Conservation (phyloP, 1,284 basidiomycete genomes). For the Cryptococcus sp. region DNA sequence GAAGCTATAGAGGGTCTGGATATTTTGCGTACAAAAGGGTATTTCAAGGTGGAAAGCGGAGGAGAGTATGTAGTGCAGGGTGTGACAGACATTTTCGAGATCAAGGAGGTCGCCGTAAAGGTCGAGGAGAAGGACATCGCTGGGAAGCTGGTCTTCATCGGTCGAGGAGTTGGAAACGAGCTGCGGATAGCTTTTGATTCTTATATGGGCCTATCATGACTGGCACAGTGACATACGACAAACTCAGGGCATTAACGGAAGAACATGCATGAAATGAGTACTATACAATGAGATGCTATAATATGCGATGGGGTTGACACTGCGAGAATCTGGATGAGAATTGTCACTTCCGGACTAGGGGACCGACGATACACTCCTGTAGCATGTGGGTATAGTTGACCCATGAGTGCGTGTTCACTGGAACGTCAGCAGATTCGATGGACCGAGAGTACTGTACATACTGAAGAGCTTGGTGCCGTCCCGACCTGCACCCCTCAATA, state of each 20-base stretch:
- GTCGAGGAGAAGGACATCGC: constrained; percentile 48
- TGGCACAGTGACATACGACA: too few species aligned
- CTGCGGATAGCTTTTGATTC: constrained; percentile 10
- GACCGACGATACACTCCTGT: constrained; percentile 83
- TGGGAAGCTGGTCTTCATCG: constrained; percentile 84
- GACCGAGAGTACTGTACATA: constrained; percentile 49
- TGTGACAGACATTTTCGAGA: constrained; percentile 78
- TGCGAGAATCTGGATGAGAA: too few species aligned
- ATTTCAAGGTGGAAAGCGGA: constrained; percentile 57
- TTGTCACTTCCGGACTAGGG: too few species aligned
- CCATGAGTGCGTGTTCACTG: constrained; percentile 69
- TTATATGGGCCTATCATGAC: too few species aligned
- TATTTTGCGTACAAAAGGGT: constrained; percentile 77
- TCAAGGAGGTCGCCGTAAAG: constrained; percentile 54
- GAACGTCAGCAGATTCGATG: background rate
- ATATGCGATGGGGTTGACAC: too few species aligned
- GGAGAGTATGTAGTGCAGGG: constrained; percentile 73
- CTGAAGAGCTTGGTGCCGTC: constrained; percentile 94
- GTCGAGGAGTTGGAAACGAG: constrained; percentile 61
- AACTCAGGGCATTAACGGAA: too few species aligned
- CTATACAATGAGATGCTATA: too few species aligned
- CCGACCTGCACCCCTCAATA: constrained; percentile 92
- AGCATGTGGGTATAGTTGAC: constrained; percentile 93
- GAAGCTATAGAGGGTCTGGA: background rate
- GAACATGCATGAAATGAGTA: too few species aligned